Evolutionary conservation across 176 grass and related monocot genomes (phyloP).

Genomic region (Lolium multiflorum): DNA sequence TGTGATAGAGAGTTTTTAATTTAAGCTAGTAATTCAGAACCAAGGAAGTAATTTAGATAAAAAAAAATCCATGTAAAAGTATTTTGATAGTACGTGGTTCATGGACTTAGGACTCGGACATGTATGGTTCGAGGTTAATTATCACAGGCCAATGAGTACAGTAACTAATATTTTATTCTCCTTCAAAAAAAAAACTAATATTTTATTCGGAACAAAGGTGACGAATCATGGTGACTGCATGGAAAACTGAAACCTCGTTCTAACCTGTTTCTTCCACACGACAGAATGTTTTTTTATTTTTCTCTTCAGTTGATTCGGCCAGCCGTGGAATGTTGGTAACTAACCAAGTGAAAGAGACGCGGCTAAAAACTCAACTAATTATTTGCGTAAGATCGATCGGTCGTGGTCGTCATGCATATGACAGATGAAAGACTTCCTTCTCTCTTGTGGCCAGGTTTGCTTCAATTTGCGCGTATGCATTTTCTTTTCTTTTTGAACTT

Average conservation of each 20-base stretch:
- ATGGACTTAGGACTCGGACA: too few species aligned
- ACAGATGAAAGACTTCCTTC: not conserved
- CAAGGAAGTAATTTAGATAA: too few species aligned
- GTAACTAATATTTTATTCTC: too few species aligned
- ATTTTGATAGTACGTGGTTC: too few species aligned
- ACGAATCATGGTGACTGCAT: constrained; percentile 2
- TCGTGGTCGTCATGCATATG: not conserved
- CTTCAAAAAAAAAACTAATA: too few species aligned
- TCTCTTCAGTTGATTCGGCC: not conserved
- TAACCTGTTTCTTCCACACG: constrained; percentile 7
- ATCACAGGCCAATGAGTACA: too few species aligned
- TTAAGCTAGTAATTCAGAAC: too few species aligned
- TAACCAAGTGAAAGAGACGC: constrained; percentile 17
- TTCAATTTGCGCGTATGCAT: not conserved
- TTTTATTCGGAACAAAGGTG: not conserved
- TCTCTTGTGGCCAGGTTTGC: not conserved
- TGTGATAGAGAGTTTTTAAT: too few species aligned
- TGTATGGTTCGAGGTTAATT: too few species aligned
- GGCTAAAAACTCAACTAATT: not conserved
- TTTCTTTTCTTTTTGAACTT: not conserved
- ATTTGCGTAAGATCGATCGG: not conserved
- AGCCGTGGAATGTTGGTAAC: not conserved
- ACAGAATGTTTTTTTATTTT: not conserved
- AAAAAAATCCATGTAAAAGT: too few species aligned
- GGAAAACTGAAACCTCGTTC: not conserved